Evolutionary conservation across 129 eudicot species (phyloP).

Genomic region (carrot (Daucus carota)): DNA sequence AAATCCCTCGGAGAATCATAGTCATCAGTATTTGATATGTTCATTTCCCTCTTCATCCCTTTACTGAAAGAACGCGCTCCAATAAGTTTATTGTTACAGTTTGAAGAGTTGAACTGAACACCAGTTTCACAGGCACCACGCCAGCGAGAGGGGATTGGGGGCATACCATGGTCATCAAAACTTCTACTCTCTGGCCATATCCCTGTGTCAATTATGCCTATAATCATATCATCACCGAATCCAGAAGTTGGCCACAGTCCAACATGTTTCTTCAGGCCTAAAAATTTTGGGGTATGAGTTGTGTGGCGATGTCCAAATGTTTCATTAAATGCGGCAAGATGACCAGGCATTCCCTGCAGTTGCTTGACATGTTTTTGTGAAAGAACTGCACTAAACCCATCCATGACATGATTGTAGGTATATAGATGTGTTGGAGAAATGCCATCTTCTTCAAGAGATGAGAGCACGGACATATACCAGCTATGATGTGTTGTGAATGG

Average conservation of each 20-base stretch:
- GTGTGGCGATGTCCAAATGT: conserved; percentile 37
- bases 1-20: conserved; percentile 47
- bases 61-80: conserved; percentile 45
- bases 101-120: conserved; percentile 18
- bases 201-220: conserved; percentile 44
- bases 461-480: conserved; percentile 24
- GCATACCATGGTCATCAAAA: conserved; percentile 38
- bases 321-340: conserved; percentile 32
- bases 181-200: conserved; percentile 55
- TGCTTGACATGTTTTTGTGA: too few relatives aligned
- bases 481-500: conserved; percentile 31
- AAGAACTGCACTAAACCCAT: conserved; percentile 4
- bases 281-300: conserved; percentile 34
- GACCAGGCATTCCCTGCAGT: conserved; percentile 8
- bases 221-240: conserved; percentile 32
- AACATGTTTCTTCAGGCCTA: conserved; percentile 25
- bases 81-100: conserved; percentile 34
- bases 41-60: conserved; percentile 31
- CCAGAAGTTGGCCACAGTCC: too few relatives aligned
- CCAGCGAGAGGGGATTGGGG: conserved; percentile 44
- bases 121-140: conserved; percentile 36
- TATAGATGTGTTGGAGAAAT: too few relatives aligned
- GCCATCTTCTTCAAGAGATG: too few relatives aligned
- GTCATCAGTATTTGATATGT: conserved; percentile 26
- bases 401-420: conserved; percentile 19